Base-by-base conservation (phyloP, 164 flowering plant genomes). In the Dillenia suffruticosa region DNA sequence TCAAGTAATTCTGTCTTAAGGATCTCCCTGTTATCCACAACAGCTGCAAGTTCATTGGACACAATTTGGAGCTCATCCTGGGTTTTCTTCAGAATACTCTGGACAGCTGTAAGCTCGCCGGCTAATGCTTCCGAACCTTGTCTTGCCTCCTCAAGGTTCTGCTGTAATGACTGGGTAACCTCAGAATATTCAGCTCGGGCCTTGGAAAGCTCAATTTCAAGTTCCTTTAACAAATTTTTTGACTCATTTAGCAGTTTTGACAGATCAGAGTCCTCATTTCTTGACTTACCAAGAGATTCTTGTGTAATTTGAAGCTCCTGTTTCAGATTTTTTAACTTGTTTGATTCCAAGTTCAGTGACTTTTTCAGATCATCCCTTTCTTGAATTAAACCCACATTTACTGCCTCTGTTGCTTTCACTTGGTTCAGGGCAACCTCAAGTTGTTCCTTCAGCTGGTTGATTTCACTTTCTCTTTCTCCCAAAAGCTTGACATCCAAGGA, bases 1-100 rank as follows among this genome's bases (percentile, higher is more conserved):
- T 80, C 88, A 47, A 71, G 46, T 63, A 94, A 68, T 72, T 94
- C 96, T 61, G 75, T 73, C 70, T 84, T 81, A 19, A 89, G 65
- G 66, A 58, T 78, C 32, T 80, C 81, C 15, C 73, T 71, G 52
- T 62, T 67, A 64, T 74, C 78, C 11, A 53, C 26, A 9, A 53
- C 69, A 51, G 63, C 40, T n/a, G 73, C 67, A 57, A 89, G 74
- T 62, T 94, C 84, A 51, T 47, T 54, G 10, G 83, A 76, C 66
- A 68, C 51, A 9, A 1, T 54, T 69, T 72, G 67, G 47, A 85
- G 67, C 68, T 89, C 88, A 40, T 81, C 82, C 44, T 76, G 70
- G 54, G 83, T 68, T 75, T 82, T 77, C 69, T 72, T 64, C 54
- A 85, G 56, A 51, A 68, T 72, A 59, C 77, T 82, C 57, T 81